These are phyloP conservation scores for Termitomyces bulborhizus DNA, from an alignment of 768 basidiomycete species.

Conservation along the genomic window DNA sequence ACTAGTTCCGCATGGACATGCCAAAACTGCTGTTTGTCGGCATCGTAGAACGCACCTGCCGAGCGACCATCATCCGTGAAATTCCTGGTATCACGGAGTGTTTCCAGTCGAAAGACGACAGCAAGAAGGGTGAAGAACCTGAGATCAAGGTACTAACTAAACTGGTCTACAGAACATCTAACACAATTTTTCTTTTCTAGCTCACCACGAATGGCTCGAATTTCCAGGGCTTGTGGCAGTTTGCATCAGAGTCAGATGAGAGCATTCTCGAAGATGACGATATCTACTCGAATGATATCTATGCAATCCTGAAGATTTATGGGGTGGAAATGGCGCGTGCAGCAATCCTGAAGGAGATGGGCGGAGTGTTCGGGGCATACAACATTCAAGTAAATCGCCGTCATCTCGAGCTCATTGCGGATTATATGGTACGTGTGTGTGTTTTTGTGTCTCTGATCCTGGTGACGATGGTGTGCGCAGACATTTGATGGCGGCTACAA, in stretches of 20 bases:
- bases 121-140: conserved; percentile 40
- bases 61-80: conserved; percentile 81
- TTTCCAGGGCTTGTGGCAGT: conserved; percentile 83
- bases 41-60: conserved; percentile 83
- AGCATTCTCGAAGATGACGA: conserved; percentile 69
- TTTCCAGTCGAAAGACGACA: conserved; percentile 65
- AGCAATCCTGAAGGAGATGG: conserved; percentile 86
- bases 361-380: conserved; percentile 89
- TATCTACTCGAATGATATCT: conserved; percentile 93
- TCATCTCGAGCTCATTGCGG: conserved; percentile 94
- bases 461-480: conserved; percentile 32
- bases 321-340: conserved; percentile 96
- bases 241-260: conserved; percentile 44
- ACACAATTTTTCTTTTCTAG: conserved; percentile 28
- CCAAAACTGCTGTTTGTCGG: conserved; percentile 94
- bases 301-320: conserved; percentile 84
- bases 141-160: conserved; percentile 39
- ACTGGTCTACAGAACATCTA: not conserved
- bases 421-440: conserved; percentile 85
- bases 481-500: conserved; percentile 98
- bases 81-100: conserved; percentile 86
- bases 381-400: conserved; percentile 92
- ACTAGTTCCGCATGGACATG: conserved; percentile 78
- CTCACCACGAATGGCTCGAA: conserved; percentile 92
- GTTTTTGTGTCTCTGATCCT: not conserved